Base-by-base conservation (phyloP, 192 early-diverging fungal genomes). In the Dispira simplex region DNA sequence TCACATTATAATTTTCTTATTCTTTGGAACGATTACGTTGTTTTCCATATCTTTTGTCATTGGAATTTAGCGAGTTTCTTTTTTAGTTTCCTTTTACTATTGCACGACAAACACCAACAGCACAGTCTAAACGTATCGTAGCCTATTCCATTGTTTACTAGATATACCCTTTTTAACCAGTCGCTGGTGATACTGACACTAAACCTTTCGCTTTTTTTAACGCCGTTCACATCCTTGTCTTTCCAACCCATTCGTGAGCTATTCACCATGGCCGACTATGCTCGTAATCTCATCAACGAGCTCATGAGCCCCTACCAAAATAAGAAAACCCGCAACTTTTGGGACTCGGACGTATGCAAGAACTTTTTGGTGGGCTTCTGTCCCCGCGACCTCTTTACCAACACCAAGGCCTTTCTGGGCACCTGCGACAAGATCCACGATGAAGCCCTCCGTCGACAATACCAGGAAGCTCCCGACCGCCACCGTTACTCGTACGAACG, bases 351-450 rank as follows among this genome's bases (percentile, higher is more conserved):
- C 76, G 82, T 90, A 45, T 90, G 87, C 69, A 90, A 87, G 59
- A 75, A 89, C 67, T 83, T 86, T 66, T 71, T 90, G 51, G 87
- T 90, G n/a, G 82, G 82, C 48, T 89, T 89, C 63, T 92, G 90
- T 63, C 88, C 90, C 23, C 79, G 82, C 60, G 80, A 83, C 57
- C 74, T 88, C n/a, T 92, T 92, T 72, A 84, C 83, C 63, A 92
- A 92, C 71, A 92, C 90, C 6, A 92, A 92, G 72, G 85, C 85
- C 23, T 88, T 90, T 66, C 78, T 90, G 66, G 85, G 85, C 73
- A 77, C 76, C 3, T 92, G 90, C 68, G 79, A 83, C 57, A 81
- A 84, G 62, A 68, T 89, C n/a, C 90, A 92, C 71, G 86, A 92
- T 64, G 90, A 92, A 67, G 81, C 80, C 65, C 75, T 92, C 51